phyloP scores from a whole-genome alignment of 140 eudicot genomes.

The Senecio squalidus region DNA sequence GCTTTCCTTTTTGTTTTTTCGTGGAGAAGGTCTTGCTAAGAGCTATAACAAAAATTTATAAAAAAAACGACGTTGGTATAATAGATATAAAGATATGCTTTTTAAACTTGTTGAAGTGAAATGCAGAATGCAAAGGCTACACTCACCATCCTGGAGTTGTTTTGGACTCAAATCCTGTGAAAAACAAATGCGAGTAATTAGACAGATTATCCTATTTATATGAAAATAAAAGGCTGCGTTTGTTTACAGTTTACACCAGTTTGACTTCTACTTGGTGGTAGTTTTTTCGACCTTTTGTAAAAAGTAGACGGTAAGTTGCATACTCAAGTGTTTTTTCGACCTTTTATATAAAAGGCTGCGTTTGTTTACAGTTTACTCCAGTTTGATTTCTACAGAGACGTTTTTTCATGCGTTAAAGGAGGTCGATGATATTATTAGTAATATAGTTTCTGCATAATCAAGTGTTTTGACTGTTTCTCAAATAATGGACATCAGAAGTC shows the following conservation, averaged over 20 bases:
- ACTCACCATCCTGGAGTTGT: slow-evolving; percentile 94
- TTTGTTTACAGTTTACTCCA: too few relatives aligned
- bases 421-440: too few relatives aligned
- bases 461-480: background rate
- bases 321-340: too few relatives aligned
- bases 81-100: background rate
- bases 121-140: background rate
- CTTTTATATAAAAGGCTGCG: too few relatives aligned
- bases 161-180: slow-evolving; percentile 89
- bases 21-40: slow-evolving; percentile 83
- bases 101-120: background rate
- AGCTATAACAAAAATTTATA: slow-evolving; percentile 39
- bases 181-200: background rate
- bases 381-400: too few relatives aligned
- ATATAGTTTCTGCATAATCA: too few relatives aligned
- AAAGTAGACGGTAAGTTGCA: background rate
- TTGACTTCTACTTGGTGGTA: background rate
- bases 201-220: background rate
- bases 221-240: background rate
- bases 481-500: too few relatives aligned
- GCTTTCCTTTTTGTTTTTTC: slow-evolving; percentile 81
- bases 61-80: background rate
- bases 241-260: background rate
- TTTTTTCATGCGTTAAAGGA: too few relatives aligned
- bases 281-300: background rate